Evolutionary conservation across 2,329 filamentous ascomycete genomes (phyloP), one percentile per base, ranked within the genome.

Genomic region (Exophiala bonariae): DNA sequence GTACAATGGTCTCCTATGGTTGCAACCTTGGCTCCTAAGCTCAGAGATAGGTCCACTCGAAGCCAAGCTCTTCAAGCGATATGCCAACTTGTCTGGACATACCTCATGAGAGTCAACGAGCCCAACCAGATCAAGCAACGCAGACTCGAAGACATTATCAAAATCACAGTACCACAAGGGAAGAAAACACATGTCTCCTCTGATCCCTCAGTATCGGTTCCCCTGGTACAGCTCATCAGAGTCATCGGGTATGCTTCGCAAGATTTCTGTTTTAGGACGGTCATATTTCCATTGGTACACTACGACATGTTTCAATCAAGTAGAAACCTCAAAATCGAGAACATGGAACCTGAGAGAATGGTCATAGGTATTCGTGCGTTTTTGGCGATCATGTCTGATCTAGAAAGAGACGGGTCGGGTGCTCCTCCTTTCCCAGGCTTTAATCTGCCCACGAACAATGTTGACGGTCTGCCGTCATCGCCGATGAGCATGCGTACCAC

Each of bases 321-420:
- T 74, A 88, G 85, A 60, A 88, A 96, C 35, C 72, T 93, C 33
- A 90, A 83, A 62, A 87, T 96, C 20, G 93, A 97, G 62, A 89
- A 95, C 62, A 78, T 99, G 52, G 93, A 99, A 53, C 93, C 95
- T 0, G 95, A 99, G 63, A 86, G 89, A 60, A 95, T 96, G 71
- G 92, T 97, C n/a, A 87, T 99, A 58, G 93, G 91, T 2, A 99
- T 99, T 54, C 82, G 90, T 54, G 88, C 93, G 3, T 99, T 97
- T 64, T 76, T 99, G 20, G 88, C 87, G 23, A 89, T 97, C 57
- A 92, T 99, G 82, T 81, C 87, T 1, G 93, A 99, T 65, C 75
- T 97, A 19, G 93, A 99, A 66, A 92, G 86, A 54, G 85, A 86
- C 19, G 86, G 91, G 39, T 79, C 83, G 54, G 80, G 85, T 10